Evolutionary conservation across 2,329 filamentous ascomycete species (phyloP).

Genomic region (Claviceps pusilla): DNA sequence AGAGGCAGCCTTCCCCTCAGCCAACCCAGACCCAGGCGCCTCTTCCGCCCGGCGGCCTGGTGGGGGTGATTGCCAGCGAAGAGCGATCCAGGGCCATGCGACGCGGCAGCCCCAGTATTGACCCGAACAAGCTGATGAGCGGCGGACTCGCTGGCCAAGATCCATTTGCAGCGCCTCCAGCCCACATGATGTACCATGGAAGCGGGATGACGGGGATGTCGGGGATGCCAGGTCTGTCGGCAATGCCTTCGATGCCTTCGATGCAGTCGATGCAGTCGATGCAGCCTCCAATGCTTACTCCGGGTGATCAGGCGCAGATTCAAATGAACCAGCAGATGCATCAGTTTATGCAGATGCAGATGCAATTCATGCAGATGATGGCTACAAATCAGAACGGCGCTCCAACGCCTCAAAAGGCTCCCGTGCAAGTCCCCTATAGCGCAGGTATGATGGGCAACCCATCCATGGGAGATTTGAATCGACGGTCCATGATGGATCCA

Average conservation of each 20-base stretch:
- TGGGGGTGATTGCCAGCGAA: slow-evolving; percentile 77
- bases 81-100: slow-evolving; percentile 65
- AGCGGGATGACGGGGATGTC: slow-evolving; percentile 11
- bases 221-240: too few species aligned
- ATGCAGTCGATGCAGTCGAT: slow-evolving; percentile 25
- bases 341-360: slow-evolving; percentile 79
- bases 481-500: slow-evolving; percentile 33
- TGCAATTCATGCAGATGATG: slow-evolving; percentile 74
- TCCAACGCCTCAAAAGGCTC: slow-evolving; percentile 17
- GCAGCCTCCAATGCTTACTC: slow-evolving; percentile 33
- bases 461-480: slow-evolving; percentile 30
- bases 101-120: slow-evolving; percentile 60
- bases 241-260: background rate
- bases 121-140: slow-evolving; percentile 25
- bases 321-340: slow-evolving; percentile 74
- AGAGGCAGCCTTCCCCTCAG: slow-evolving; percentile 21
- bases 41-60: slow-evolving; percentile 58
- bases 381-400: slow-evolving; percentile 22
- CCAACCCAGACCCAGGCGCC: slow-evolving; percentile 20
- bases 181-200: slow-evolving; percentile 26
- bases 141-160: slow-evolving; percentile 28
- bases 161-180: slow-evolving; percentile 32
- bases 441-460: slow-evolving; percentile 18
- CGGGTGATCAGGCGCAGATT: slow-evolving; percentile 58
- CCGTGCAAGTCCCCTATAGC: slow-evolving; percentile 16